Percentiles rank a stretch among this genome's conserved stretches.
Evolutionary conservation across 2,329 filamentous ascomycete genomes (phyloP).

Genomic region (Colletotrichum limetticola): DNA sequence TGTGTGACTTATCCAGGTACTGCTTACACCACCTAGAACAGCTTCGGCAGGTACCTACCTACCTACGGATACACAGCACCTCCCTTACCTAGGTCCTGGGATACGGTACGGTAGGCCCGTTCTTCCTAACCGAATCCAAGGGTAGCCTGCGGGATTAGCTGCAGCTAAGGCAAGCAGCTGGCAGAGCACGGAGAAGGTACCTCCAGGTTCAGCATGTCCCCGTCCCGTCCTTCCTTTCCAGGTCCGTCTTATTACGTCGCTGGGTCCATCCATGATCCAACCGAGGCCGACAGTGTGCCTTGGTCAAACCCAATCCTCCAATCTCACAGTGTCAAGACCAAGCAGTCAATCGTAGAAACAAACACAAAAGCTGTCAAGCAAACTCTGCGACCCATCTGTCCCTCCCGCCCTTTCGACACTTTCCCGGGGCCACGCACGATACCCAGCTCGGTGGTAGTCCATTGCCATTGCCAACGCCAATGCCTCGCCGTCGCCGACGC

Average conservation of each 20-base stretch:
- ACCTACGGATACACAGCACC: neutral
- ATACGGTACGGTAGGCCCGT: neutral
- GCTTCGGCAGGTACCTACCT: too few relatives aligned
- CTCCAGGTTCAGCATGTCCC: conserved; percentile 3
- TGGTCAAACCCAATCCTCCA: conserved; percentile 20
- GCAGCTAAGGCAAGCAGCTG: neutral
- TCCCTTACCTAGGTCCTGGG: neutral
- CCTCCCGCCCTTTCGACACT: neutral
- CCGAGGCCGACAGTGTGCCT: conserved; percentile 19
- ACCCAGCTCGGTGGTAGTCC: conserved; percentile 14
- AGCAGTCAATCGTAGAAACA: neutral
- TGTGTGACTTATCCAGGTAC: too few relatives aligned
- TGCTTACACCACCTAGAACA: too few relatives aligned
- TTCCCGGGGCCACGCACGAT: neutral
- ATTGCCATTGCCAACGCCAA: conserved; percentile 33
- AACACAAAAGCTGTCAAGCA: neutral
- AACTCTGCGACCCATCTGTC: neutral
- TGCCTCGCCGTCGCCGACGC: conserved; percentile 30
- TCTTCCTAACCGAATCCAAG: neutral
- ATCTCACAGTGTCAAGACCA: neutral
- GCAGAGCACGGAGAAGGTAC: neutral
- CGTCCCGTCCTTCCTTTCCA: conserved; percentile 24
- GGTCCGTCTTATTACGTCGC: conserved; percentile 31
- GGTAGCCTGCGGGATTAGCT: conserved; percentile 7
- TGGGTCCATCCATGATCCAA: conserved; percentile 30